Conservation (phyloP, 176 grass and related monocot species). For the Avena eriantha region DNA sequence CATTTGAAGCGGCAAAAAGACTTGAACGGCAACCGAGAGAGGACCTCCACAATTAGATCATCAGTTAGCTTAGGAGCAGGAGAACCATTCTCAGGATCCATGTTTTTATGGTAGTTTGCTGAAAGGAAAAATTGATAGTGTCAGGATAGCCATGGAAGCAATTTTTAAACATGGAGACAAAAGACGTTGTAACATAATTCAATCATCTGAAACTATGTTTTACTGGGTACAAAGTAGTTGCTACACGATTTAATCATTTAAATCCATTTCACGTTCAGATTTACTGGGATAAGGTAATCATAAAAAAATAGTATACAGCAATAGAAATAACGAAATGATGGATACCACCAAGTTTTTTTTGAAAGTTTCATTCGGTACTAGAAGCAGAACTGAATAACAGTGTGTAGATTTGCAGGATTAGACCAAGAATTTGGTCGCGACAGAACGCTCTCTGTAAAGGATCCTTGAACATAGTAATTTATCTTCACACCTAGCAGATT, state of each 20-base stretch:
- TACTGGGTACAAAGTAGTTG: background rate
- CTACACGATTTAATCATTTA: background rate
- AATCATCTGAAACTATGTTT: background rate
- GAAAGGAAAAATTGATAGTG: conserved; percentile 8
- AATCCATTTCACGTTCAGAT: conserved; percentile 14
- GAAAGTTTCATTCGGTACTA: background rate
- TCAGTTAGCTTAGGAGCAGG: conserved; percentile 19
- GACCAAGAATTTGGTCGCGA: background rate
- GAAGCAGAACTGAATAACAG: background rate
- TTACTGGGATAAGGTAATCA: background rate
- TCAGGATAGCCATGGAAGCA: background rate
- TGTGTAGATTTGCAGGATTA: background rate
- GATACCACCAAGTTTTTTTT: background rate
- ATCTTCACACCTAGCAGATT: background rate
- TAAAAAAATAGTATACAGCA: background rate
- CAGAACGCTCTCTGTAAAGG: background rate
- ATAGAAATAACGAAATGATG: background rate
- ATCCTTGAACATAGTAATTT: background rate
- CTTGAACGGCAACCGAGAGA: conserved; percentile 50
- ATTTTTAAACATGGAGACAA: background rate
- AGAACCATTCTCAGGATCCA: background rate
- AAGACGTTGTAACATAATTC: background rate
- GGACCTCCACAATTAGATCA: conserved; percentile 52
- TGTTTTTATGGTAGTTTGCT: background rate
- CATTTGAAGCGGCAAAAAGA: conserved; percentile 36